Base-by-base conservation (phyloP, 2,329 filamentous ascomycete genomes). In the Albifimbria verrucaria region DNA sequence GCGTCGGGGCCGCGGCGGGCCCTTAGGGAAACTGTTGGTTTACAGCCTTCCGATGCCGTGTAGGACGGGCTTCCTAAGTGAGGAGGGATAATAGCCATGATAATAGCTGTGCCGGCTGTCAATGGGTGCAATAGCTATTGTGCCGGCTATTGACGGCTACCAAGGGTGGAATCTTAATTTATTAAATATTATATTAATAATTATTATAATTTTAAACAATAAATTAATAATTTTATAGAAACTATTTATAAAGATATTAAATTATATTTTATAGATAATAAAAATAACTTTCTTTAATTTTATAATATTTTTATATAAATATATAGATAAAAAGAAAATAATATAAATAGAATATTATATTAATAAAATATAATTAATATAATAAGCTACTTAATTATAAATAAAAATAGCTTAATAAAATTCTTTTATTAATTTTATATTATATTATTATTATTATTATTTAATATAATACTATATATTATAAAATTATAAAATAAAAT, bases 161-260 rank as follows among this genome's bases (percentile, higher is more conserved):
- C n/a, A n/a, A n/a, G n/a, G n/a, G n/a, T n/a, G n/a, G n/a, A n/a
- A n/a, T n/a, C n/a, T 47, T 50, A 36, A 20, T 23, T 49, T 20
- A 55, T 43, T 44, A 55, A 26, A 25, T 25, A 21, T 52, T 52
- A 49, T n/a, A 5, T 44, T 41, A 49, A 41, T 15, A 42, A 46
- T 26, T 50, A 41, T 44, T 49, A 49, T 41, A n/a, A 42, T 49
- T 26, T 22, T 48, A 43, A 41, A 39, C 9, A 32, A 43, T 43
- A n/a, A 10, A 43, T 43, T 10, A 10, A 9, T 43, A 10, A 43
- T n/a, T 43, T 43, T 43, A 9, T 43, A 10, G 18, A 10, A 7
- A n/a, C n/a, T 43, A n/a, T 21, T 43, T 10, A 43, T 43, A 43
- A 10, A 7, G 9, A 43, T 43, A 43, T 18, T 43, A n/a, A 43